Conservation (phyloP, 73 alveolate species). For the Tetrahymena borealis region DNA sequence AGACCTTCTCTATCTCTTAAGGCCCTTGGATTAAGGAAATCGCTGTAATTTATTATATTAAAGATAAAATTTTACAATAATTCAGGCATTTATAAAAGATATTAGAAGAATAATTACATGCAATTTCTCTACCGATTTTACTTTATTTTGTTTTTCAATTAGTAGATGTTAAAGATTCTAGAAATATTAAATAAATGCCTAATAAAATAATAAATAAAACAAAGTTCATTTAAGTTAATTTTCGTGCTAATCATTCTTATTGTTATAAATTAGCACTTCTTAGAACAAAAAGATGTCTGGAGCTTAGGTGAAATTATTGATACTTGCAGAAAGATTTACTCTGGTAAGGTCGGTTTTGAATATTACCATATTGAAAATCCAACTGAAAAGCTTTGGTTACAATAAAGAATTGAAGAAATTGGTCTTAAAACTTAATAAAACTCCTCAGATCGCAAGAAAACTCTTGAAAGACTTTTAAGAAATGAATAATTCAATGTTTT, state of each 20-base stretch:
- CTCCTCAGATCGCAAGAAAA: constrained; percentile 30
- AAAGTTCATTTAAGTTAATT: background rate
- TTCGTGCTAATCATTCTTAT: background rate
- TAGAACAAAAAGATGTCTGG: constrained; percentile 45
- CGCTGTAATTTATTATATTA: background rate
- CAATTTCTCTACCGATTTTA: background rate
- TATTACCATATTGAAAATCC: constrained; percentile 57
- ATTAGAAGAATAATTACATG: background rate
- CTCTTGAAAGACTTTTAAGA: constrained; percentile 61
- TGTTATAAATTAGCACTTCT: background rate
- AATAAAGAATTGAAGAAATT: constrained; percentile 51
- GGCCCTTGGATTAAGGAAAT: background rate
- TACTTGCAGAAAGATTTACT: constrained; percentile 45
- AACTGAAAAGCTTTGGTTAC: constrained; percentile 65
- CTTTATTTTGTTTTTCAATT: background rate
- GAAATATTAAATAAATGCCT: background rate
- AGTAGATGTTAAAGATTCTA: background rate
- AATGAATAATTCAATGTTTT: constrained; percentile 63
- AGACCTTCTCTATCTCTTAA: background rate
- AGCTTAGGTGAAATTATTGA: constrained; percentile 65
- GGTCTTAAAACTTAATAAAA: constrained; percentile 23
- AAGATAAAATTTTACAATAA: background rate
- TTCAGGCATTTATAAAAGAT: background rate
- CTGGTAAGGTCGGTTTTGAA: constrained; percentile 65
- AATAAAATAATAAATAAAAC: background rate